phyloP scores from a whole-genome alignment of 768 basidiomycete species.

The Suillus lakei region DNA sequence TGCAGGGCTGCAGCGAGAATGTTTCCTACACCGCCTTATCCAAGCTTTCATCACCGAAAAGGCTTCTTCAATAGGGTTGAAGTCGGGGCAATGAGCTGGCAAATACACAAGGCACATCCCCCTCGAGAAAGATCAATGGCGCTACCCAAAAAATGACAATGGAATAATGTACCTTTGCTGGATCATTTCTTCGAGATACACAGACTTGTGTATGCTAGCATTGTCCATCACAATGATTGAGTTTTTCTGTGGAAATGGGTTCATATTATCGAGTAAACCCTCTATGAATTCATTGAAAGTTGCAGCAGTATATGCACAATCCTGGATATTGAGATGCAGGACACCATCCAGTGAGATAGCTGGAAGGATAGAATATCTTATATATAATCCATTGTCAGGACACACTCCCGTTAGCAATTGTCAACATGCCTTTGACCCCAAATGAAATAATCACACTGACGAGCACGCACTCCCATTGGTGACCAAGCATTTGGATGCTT shows the following conservation, averaged over 20 bases:
- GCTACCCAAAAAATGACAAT: not conserved
- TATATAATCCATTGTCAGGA: too few species aligned
- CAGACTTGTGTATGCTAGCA: slow-evolving; percentile 22
- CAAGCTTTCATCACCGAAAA: too few species aligned
- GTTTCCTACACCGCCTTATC: too few species aligned
- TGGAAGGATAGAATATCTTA: slow-evolving; percentile 38
- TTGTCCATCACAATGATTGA: slow-evolving; percentile 32
- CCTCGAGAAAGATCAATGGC: not conserved
- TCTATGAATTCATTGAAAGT: slow-evolving; percentile 29
- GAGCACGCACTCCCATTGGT: slow-evolving; percentile 23
- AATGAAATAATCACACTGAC: slow-evolving; percentile 15
- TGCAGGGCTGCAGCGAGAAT: too few species aligned
- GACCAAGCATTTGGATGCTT: slow-evolving; percentile 32
- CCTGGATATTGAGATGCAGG: slow-evolving; percentile 25
- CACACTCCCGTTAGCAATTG: too few species aligned
- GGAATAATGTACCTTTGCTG: slow-evolving; percentile 18
- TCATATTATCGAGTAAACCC: slow-evolving; percentile 21
- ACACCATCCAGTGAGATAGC: slow-evolving; percentile 32
- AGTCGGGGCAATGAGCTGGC: slow-evolving; percentile 41
- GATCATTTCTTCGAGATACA: slow-evolving; percentile 19
- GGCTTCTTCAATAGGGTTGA: slow-evolving; percentile 38
- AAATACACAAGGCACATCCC: slow-evolving; percentile 29
- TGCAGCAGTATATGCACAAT: slow-evolving; percentile 21
- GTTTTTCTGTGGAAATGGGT: slow-evolving; percentile 22
- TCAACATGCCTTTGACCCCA: slow-evolving; percentile 10